A percentile compares a stretch with the other conserved stretches of the same genome.
These are phyloP conservation scores for Stenogyne calaminthoides DNA, from an alignment of 305 asterid genomes.

Conservation along the genomic window DNA sequence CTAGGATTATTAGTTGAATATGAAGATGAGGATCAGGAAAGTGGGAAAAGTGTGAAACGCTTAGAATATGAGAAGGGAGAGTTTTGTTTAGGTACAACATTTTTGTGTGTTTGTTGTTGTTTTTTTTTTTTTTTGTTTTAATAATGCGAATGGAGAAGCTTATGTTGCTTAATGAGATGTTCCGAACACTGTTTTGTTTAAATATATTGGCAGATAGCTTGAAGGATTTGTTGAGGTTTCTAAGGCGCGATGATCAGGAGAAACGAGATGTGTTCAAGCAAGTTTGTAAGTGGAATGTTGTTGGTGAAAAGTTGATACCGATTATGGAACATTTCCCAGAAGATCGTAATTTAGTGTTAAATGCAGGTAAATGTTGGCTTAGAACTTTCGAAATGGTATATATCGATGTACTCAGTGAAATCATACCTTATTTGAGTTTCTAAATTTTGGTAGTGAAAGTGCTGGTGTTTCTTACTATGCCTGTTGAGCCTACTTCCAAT, in stretches of 20 bases:
- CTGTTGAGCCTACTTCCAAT: constrained; percentile 73
- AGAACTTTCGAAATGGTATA: neutral
- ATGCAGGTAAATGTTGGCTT: constrained; percentile 56
- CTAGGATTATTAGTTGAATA: constrained; percentile 71
- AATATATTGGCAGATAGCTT: constrained; percentile 62
- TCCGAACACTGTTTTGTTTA: neutral
- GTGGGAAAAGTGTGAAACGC: constrained; percentile 50
- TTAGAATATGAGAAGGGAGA: constrained; percentile 68
- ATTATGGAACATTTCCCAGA: constrained; percentile 71
- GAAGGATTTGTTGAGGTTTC: constrained; percentile 88
- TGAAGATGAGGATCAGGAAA: constrained; percentile 59
- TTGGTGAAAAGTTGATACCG: constrained; percentile 76
- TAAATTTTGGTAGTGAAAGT: constrained; percentile 68
- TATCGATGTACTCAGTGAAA: neutral
- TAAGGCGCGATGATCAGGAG: constrained; percentile 93
- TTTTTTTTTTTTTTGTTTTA: neutral
- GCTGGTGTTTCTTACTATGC: constrained; percentile 94
- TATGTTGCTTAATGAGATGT: neutral
- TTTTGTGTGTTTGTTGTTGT: neutral
- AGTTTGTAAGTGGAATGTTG: constrained; percentile 84
- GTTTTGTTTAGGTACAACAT: constrained; percentile 60
- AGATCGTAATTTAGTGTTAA: constrained; percentile 75
- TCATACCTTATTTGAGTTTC: neutral
- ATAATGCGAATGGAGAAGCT: neutral
- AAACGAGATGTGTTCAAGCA: constrained; percentile 93